phyloP scores from a whole-genome alignment of 208 protist species.

The Crithidia brevicula region DNA sequence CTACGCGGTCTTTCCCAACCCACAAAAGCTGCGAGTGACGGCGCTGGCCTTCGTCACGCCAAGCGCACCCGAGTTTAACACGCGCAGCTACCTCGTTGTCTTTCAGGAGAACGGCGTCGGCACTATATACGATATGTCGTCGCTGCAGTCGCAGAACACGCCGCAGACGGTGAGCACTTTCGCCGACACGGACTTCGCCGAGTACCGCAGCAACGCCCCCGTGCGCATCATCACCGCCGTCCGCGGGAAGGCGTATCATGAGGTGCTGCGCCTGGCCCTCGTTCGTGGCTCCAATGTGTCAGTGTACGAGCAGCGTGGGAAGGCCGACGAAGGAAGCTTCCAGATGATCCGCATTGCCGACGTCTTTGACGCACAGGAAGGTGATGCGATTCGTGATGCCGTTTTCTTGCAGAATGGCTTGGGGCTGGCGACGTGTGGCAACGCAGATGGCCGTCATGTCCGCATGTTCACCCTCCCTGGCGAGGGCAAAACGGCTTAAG shows the following conservation, averaged over 20 bases:
- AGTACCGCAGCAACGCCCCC: slow-evolving; percentile 40
- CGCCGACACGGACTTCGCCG: slow-evolving; percentile 60
- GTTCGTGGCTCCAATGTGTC: slow-evolving; percentile 43
- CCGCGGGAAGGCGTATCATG: slow-evolving; percentile 63
- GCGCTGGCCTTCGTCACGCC: slow-evolving; percentile 54
- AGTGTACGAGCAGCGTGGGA: slow-evolving; percentile 56
- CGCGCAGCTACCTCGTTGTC: slow-evolving; percentile 60
- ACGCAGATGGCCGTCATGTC: slow-evolving; percentile 55
- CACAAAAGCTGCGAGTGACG: slow-evolving; percentile 51
- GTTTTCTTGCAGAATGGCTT: slow-evolving; percentile 60
- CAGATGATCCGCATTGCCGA: slow-evolving; percentile 46
- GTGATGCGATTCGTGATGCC: slow-evolving; percentile 45
- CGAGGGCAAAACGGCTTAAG: slow-evolving; percentile 11
- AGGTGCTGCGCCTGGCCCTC: slow-evolving; percentile 61
- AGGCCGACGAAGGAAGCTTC: slow-evolving; percentile 36
- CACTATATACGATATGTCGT: slow-evolving; percentile 56
- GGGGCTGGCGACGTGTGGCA: slow-evolving; percentile 71
- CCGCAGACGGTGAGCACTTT: slow-evolving; percentile 52
- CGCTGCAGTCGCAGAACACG: slow-evolving; percentile 31
- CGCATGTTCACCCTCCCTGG: slow-evolving; percentile 60
- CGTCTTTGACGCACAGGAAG: slow-evolving; percentile 60
- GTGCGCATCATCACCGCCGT: slow-evolving; percentile 56
- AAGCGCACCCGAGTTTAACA: slow-evolving; percentile 69
- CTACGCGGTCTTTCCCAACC: slow-evolving; percentile 41
- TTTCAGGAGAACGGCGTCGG: slow-evolving; percentile 66